Conservation (phyloP, 805 yeast species). For the Pichia kluyveri region DNA sequence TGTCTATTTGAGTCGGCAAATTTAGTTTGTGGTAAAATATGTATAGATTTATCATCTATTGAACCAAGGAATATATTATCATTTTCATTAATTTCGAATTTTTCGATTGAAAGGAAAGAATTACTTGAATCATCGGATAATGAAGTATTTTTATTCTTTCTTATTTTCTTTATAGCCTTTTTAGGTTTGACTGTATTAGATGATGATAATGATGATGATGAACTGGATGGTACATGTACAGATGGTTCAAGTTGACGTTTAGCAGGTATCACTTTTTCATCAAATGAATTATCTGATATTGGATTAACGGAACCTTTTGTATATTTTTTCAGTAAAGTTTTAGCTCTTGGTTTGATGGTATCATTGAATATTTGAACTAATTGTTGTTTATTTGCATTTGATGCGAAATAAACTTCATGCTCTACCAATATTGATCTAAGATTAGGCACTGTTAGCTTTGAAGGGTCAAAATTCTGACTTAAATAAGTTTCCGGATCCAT, state of each 20-base stretch:
- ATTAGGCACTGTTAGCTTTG: constrained; percentile 55
- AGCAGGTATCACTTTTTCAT: constrained; percentile 4
- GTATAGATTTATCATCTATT: constrained; percentile 7
- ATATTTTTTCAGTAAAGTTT: constrained; percentile 28
- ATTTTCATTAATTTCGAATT: constrained; percentile 15
- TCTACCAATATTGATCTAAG: constrained; percentile 57
- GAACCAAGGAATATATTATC: constrained; percentile 12
- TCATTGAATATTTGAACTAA: constrained; percentile 53
- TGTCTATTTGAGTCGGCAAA: background rate
- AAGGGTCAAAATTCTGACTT: constrained; percentile 52
- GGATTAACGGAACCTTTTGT: background rate
- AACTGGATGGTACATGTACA: background rate
- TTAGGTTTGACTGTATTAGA: background rate
- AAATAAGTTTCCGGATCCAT: constrained; percentile 32
- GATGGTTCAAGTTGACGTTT: constrained; percentile 6
- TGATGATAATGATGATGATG: background rate
- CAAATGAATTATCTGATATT: background rate
- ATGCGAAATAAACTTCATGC: constrained; percentile 51
- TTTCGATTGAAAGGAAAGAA: constrained; percentile 16
- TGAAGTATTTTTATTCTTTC: constrained; percentile 1
- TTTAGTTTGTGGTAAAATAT: constrained; percentile 1
- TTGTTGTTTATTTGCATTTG: constrained; percentile 60
- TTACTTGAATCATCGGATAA: background rate
- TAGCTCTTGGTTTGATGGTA: constrained; percentile 42
- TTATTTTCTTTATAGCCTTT: background rate